Evolutionary conservation across 208 protist species (phyloP).

Genomic region (Entamoeba dispar): DNA sequence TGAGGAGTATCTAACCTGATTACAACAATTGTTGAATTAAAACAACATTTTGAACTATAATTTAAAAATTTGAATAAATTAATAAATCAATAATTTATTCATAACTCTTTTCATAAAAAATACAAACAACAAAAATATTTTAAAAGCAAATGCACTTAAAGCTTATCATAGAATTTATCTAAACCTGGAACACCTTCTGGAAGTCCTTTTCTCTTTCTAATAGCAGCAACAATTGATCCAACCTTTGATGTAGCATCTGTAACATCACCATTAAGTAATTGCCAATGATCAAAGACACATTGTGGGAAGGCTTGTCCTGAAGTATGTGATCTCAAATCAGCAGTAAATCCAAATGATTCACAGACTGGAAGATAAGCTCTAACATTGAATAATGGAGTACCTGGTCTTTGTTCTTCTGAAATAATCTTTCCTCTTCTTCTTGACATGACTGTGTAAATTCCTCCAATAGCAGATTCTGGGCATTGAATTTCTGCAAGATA

Average conservation of each 20-base stretch:
- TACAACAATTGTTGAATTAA: too few relatives aligned
- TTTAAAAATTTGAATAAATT: too few relatives aligned
- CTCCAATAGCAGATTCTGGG: conserved; percentile 69
- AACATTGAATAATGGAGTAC: conserved; percentile 78
- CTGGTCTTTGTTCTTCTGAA: conserved; percentile 67
- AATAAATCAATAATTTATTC: too few relatives aligned
- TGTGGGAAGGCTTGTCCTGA: conserved; percentile 85
- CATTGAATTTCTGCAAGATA: conserved; percentile 84
- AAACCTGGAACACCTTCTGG: conserved; percentile 2
- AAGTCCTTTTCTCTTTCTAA: conserved; percentile 85
- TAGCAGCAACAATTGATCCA: conserved; percentile 47
- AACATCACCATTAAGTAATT: conserved; percentile 56
- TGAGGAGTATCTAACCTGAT: too few relatives aligned
- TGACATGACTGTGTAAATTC: conserved; percentile 78
- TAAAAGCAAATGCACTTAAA: neutral
- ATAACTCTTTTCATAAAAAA: too few relatives aligned
- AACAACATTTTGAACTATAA: too few relatives aligned
- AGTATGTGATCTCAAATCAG: conserved; percentile 73
- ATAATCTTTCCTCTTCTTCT: conserved; percentile 77
- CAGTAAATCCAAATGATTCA: conserved; percentile 91
- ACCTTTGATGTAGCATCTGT: conserved; percentile 45
- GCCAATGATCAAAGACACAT: conserved; percentile 93
- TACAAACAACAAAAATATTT: neutral
- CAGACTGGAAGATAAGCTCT: conserved; percentile 86
- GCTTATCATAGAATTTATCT: conserved; percentile 11